Conservation (phyloP, 2,329 filamentous ascomycete species). For the Phyllosticta citriasiana region DNA sequence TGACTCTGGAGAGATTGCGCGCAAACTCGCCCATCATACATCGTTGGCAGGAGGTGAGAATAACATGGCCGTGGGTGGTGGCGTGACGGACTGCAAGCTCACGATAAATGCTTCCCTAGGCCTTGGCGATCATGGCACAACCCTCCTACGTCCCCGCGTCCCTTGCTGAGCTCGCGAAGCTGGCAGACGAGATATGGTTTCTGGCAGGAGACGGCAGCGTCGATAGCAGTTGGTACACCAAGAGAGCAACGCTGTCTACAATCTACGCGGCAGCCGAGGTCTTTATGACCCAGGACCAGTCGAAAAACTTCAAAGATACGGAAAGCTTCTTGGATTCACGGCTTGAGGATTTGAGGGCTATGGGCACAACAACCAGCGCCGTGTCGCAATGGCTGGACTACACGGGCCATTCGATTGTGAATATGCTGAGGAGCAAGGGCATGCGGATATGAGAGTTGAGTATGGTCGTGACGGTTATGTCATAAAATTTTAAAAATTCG, state of each 20-base stretch:
- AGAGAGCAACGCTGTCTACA: conserved; percentile 50
- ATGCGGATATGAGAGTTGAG: conserved; percentile 51
- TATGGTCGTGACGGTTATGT: neutral
- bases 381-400: conserved; percentile 74
- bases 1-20: conserved; percentile 68
- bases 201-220: conserved; percentile 73
- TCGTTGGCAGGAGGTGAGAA: conserved; percentile 74
- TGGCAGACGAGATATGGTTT: conserved; percentile 90
- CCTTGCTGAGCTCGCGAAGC: conserved; percentile 64
- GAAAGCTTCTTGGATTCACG: conserved; percentile 69
- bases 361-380: conserved; percentile 53
- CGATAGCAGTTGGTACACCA: conserved; percentile 81
- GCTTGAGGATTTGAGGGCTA: conserved; percentile 55
- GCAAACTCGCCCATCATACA: conserved; percentile 64
- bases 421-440: conserved; percentile 80
- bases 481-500: neutral
- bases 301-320: conserved; percentile 63
- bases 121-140: conserved; percentile 82
- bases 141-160: conserved; percentile 67
- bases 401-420: conserved; percentile 65
- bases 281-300: conserved; percentile 87
- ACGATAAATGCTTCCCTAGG: conserved; percentile 40
- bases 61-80: neutral
- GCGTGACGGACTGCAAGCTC: neutral
- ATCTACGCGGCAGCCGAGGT: conserved; percentile 70